phyloP scores from a whole-genome alignment of 805 yeast species.

The Spathaspora arborariae region DNA sequence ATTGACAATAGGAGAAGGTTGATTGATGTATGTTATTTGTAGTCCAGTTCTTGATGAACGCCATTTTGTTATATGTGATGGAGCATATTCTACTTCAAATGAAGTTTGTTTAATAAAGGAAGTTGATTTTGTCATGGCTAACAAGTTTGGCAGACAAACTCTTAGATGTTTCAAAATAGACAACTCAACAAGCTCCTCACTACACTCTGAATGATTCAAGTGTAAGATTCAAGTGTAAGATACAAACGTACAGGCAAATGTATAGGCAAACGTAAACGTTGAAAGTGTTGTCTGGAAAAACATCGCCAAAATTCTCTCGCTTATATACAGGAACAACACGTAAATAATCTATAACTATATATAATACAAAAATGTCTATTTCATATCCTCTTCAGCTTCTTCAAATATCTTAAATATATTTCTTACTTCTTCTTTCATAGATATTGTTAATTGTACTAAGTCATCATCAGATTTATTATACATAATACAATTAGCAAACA shows the following conservation, averaged over 20 bases:
- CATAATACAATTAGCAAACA: constrained; percentile 86
- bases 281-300: no score
- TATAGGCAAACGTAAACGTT: no score
- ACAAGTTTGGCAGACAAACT: neutral
- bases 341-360: neutral
- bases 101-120: constrained; percentile 29
- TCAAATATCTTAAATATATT: constrained; percentile 54
- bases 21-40: constrained; percentile 70
- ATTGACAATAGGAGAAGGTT: constrained; percentile 81
- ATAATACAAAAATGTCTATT: constrained; percentile 4
- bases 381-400: constrained; percentile 42
- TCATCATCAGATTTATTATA: constrained; percentile 67
- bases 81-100: constrained; percentile 73
- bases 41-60: constrained; percentile 76
- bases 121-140: constrained; percentile 5
- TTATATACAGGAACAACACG: no score
- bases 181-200: no score
- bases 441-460: constrained; percentile 56
- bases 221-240: no score
- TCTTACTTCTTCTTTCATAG: constrained; percentile 67
- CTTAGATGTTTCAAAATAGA: neutral
- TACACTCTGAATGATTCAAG: no score
- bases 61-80: constrained; percentile 71
- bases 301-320: no score
- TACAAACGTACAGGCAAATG: no score